Conservation (phyloP, 1,284 basidiomycete species). For the Sporisorium scitamineum region DNA sequence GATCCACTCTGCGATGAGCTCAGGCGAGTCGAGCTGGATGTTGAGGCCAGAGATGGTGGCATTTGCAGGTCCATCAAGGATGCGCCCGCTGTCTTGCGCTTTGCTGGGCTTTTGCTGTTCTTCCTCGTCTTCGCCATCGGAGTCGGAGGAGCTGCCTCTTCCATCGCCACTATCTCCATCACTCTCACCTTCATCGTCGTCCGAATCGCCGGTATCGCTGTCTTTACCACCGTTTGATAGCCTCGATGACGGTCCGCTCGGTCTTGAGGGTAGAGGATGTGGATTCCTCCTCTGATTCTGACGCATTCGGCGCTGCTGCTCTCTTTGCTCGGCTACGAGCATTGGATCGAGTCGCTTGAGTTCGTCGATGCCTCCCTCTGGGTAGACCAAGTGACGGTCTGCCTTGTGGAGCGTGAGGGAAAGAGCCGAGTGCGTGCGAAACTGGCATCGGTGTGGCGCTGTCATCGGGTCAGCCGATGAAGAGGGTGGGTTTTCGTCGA, state of each 20-base stretch:
- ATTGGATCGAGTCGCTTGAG: slow-evolving; percentile 62
- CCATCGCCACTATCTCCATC: neutral
- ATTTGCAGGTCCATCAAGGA: slow-evolving; percentile 57
- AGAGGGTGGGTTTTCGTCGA: slow-evolving; percentile 37
- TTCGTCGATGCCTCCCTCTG: slow-evolving; percentile 61
- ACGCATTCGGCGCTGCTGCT: slow-evolving; percentile 35
- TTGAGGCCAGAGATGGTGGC: slow-evolving; percentile 66
- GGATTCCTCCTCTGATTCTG: slow-evolving; percentile 24
- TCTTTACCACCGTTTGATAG: neutral
- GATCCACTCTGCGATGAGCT: slow-evolving; percentile 67
- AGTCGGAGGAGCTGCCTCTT: slow-evolving; percentile 1
- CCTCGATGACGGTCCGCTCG: neutral
- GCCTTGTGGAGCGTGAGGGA: slow-evolving; percentile 63
- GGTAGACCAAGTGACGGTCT: slow-evolving; percentile 65
- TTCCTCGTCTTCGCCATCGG: slow-evolving; percentile 1
- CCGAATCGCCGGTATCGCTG: neutral
- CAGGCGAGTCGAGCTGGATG: slow-evolving; percentile 64
- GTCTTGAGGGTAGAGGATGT: slow-evolving; percentile 25
- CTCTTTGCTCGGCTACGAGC: slow-evolving; percentile 58
- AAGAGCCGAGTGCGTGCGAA: slow-evolving; percentile 36
- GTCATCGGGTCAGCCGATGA: slow-evolving; percentile 19
- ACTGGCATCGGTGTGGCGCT: slow-evolving; percentile 33
- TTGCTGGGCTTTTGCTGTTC: slow-evolving; percentile 1
- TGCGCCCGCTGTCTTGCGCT: slow-evolving; percentile 10
- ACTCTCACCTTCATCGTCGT: neutral